Base-by-base conservation (phyloP, 2,329 filamentous ascomycete species). In the Leptographium flavum region DNA sequence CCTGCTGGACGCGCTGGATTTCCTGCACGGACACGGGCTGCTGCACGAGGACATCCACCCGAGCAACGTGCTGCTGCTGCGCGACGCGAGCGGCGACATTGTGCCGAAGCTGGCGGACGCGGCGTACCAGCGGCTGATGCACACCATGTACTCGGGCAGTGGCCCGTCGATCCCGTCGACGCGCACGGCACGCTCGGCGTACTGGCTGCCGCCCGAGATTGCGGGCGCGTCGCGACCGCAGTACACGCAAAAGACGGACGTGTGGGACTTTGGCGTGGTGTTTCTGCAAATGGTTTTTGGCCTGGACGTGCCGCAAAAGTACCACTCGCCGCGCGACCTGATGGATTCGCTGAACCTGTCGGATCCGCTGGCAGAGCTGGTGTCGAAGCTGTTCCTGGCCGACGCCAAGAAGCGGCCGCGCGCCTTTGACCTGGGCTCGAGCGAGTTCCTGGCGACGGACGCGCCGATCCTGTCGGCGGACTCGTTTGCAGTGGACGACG, bases 281-380 rank as follows among this genome's bases (percentile, higher is more conserved):
- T 84, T 95, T 54, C 63, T 94, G 33, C 90, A 98, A 59, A 95
- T 96, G 87, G 74, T 92, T 4, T 90, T 95, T 59, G 92, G 92
- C 2, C 69, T 87, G 30, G 78, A 87, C 52, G 75, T 87, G 7
- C 69, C 83, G 17, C 72, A 81, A 48, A 83, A 80, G 47, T 90
- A 92, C 60, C 79, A 80, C 15, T 93, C 87, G 1, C 88, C 90
- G 1, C 76, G 74, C 46, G 76, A 78, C 36, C 63, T 94, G 43
- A 79, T 86, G 58, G 78, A 81, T 13, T 77, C 78, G 1, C 64
- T 88, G 30, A 72, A 75, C 9, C 67, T 94, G 9, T 92, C 87
- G 0, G 73, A 78, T 39, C 71, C 87, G 5, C 65, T 95, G 31
- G 76, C 83, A 49, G 87, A 94, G 55, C 69, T 98, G 36, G 71